phyloP scores from a whole-genome alignment of 2,329 filamentous ascomycete genomes.

The Monascus ruber region DNA sequence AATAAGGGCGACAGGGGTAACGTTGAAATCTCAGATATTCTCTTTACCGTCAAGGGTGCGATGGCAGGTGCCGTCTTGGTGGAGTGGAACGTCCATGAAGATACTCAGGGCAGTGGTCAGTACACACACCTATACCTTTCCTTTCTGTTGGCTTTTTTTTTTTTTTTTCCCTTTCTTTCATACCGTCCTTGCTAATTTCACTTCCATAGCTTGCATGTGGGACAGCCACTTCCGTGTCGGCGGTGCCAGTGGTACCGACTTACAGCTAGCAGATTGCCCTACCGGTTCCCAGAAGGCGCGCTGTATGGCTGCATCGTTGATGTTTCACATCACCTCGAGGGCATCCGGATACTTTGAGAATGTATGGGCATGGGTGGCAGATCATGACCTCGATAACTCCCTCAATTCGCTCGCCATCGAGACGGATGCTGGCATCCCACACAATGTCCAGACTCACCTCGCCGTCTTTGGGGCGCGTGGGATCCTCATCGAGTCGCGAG shows the following conservation, averaged over 20 bases:
- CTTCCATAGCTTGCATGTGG: no score
- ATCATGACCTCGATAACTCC: conserved; percentile 19
- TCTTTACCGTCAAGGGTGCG: conserved; percentile 23
- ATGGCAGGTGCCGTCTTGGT: conserved; percentile 26
- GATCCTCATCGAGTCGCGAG: conserved; percentile 39
- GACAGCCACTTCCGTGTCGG: conserved; percentile 29
- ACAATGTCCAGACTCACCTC: conserved; percentile 43
- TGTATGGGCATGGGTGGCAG: conserved; percentile 22
- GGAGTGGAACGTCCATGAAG: conserved; percentile 25
- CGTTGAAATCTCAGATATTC: conserved; percentile 26
- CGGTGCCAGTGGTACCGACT: conserved; percentile 23
- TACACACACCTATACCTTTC: background rate
- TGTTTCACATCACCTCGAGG: conserved; percentile 52
- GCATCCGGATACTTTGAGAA: conserved; percentile 30
- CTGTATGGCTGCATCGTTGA: conserved; percentile 32
- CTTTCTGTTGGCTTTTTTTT: no score
- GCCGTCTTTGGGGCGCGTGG: conserved; percentile 47
- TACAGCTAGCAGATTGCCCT: conserved; percentile 20
- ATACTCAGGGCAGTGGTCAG: conserved; percentile 11
- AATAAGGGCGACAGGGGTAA: conserved; percentile 18
- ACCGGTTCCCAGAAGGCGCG: conserved; percentile 6
- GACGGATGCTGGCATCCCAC: no score
- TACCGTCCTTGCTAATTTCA: conserved; percentile 8
- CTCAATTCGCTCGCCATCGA: background rate
- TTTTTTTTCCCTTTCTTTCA: background rate